phyloP scores from a whole-genome alignment of 1,284 basidiomycete species.

The Grifola frondosa region DNA sequence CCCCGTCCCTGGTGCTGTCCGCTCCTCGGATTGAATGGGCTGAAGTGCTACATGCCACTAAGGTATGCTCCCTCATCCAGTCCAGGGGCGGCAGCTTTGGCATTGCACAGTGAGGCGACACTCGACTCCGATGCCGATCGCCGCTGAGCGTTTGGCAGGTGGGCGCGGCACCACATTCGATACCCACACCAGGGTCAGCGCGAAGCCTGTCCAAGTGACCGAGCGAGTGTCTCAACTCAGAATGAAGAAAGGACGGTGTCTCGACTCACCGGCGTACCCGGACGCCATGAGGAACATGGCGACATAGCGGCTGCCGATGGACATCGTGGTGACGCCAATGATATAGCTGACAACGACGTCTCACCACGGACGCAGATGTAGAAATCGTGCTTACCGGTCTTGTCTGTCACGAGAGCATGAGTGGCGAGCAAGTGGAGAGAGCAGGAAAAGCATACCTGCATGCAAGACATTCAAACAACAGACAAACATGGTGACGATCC shows the following conservation, averaged over 20 bases:
- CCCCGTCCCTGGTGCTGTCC: no score
- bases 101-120: no score
- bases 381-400: conserved; percentile 64
- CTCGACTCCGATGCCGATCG: conserved; percentile 42
- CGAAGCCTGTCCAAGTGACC: conserved; percentile 41
- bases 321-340: conserved; percentile 55
- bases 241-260: background rate
- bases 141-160: conserved; percentile 52
- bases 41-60: no score
- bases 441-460: conserved; percentile 42
- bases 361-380: conserved; percentile 61
- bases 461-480: conserved; percentile 64
- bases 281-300: conserved; percentile 61
- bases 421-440: background rate
- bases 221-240: background rate
- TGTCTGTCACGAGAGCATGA: conserved; percentile 35
- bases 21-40: no score
- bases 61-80: no score
- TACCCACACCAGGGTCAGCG: conserved; percentile 60
- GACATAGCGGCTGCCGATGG: conserved; percentile 54
- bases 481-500: conserved; percentile 53
- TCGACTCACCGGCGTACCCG: conserved; percentile 47
- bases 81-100: no score
- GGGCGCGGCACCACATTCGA: conserved; percentile 60
- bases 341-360: conserved; percentile 57